Conservation (phyloP, 2,329 filamentous ascomycete genomes). For the Biscogniauxia sp. region DNA sequence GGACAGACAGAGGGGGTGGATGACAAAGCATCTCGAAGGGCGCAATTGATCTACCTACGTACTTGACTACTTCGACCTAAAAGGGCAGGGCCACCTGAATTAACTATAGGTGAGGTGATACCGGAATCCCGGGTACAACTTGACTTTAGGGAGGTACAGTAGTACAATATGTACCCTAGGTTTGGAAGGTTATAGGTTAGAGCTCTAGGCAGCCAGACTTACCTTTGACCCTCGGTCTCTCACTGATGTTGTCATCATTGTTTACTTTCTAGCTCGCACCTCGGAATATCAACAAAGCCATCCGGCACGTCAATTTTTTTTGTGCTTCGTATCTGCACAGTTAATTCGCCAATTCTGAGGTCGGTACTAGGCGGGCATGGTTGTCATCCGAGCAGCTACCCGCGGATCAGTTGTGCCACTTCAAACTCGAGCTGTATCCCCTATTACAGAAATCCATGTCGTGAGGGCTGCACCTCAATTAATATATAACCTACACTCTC, state of each 20-base stretch:
- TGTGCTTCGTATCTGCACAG: not conserved
- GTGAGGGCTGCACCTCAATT: not conserved
- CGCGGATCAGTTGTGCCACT: conserved; percentile 8
- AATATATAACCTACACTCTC: not conserved
- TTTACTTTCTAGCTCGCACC: no score
- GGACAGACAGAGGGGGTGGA: not conserved
- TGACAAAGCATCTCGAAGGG: conserved; percentile 20
- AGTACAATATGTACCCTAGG: no score
- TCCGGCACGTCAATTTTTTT: not conserved
- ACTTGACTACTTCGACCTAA: no score
- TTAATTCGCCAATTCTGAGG: not conserved
- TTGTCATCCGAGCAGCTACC: conserved; percentile 7
- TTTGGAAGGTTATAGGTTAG: no score
- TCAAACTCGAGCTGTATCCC: conserved; percentile 20
- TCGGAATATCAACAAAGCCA: no score
- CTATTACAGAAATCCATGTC: conserved; percentile 1
- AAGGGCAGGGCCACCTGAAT: no score
- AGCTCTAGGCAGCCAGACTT: no score
- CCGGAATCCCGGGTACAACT: not conserved
- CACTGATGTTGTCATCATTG: no score
- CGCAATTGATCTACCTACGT: not conserved
- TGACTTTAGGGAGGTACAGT: no score
- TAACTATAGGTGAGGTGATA: not conserved
- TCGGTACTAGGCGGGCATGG: conserved; percentile 6
- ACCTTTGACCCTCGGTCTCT: no score